Conservation (phyloP, 345 rosid species). For the Syzygium grande region DNA sequence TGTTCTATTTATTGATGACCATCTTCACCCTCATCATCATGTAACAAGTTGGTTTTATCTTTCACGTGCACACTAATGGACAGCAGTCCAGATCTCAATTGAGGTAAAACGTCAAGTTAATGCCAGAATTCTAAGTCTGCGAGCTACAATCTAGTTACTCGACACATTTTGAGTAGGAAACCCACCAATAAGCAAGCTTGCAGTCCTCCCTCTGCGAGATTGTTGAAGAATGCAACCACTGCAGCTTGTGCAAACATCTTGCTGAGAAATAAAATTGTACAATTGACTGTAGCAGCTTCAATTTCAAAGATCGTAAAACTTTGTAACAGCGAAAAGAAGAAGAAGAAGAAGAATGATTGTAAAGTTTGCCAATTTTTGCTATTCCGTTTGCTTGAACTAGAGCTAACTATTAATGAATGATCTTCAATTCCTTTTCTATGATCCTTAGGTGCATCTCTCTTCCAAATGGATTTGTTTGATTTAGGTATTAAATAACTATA, state of each 20-base stretch:
- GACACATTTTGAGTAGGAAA: background rate
- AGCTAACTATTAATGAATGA: background rate
- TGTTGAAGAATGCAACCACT: conserved; percentile 64
- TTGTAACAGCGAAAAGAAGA: background rate
- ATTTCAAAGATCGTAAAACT: background rate
- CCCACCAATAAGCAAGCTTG: conserved; percentile 52
- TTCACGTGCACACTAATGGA: background rate
- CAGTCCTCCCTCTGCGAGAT: conserved; percentile 61
- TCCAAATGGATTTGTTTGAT: background rate
- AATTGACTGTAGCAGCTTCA: background rate
- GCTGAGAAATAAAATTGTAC: conserved; percentile 26
- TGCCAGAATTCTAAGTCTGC: background rate
- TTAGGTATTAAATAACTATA: background rate
- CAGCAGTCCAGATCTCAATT: background rate
- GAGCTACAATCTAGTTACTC: background rate
- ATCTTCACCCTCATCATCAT: background rate
- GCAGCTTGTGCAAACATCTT: conserved; percentile 57
- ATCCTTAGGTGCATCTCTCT: background rate
- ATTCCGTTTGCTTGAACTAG: background rate
- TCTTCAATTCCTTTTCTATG: background rate
- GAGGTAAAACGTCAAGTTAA: background rate
- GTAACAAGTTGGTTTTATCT: background rate
- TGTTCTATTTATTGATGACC: background rate
- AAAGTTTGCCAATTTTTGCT: background rate
- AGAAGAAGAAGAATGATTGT: background rate